Evolutionary conservation across 1,284 basidiomycete genomes (phyloP), one percentile per base, ranked within the genome.

Genomic region (Trichosporon sp.): DNA sequence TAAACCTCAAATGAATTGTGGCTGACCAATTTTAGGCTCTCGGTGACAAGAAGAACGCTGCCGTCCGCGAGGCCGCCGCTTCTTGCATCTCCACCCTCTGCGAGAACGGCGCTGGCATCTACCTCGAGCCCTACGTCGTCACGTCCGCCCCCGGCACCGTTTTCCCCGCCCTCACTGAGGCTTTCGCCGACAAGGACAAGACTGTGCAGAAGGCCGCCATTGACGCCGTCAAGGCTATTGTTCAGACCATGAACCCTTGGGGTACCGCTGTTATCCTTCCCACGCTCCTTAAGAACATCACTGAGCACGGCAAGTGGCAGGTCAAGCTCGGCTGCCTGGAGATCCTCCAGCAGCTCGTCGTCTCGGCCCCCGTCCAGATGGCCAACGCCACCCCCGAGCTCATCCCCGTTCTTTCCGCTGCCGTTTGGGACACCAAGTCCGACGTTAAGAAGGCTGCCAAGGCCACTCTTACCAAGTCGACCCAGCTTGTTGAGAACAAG

Each of bases 341-440:
- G 73, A 82, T 92, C 74, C 86, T 99, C 80, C 89, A 98, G 84
- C 90, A 94, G 84, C 87, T 99, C 81, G 89, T 98, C 78, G 83
- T 81, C 71, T 88, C 88, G 74, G 90, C 91, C 60, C 92, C 95
- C 62, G 80, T 83, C 69, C 94, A 96, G 84, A 91, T 88, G 71
- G 91, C 91, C 70, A 88, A 87, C 76, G 88, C 92, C 78, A 97
- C 95, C 85, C 95, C 95, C 70, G 92, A 96, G 66, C 94, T 98
- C 74, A 90, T 99, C 72, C 96, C 96, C 69, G 85, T 96, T 77
- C 92, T 99, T 79, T 82, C 94, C 59, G 95, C 94, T 78, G 94
- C 90, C 69, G 98, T 99, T 78, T 98, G 95, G 95, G 96, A 99
- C 84, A 99, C 96, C 84, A 99, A 99, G 86, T 87, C 92, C 69